Evolutionary conservation across 495 filamentous ascomycete genomes (phyloP).

Genomic region (Pseudoneurospora amorphoporcata): DNA sequence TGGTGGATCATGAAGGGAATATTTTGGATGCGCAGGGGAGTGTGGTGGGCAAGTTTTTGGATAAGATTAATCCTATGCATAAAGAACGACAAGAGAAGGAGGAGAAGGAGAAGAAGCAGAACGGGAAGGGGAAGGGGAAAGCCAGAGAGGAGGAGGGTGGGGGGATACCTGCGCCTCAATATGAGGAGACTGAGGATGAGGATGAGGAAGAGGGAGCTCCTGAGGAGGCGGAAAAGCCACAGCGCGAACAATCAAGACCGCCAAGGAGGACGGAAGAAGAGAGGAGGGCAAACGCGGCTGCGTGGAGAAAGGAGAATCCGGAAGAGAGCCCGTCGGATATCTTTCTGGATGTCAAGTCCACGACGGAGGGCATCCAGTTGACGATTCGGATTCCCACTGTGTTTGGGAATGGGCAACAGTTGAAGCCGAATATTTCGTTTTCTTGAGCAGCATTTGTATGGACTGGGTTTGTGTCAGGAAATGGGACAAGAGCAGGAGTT

Average conservation of each 20-base stretch:
- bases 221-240: not conserved
- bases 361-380: constrained; percentile 40
- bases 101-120: constrained; percentile 1
- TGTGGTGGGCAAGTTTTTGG: constrained; percentile 36
- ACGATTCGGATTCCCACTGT: constrained; percentile 42
- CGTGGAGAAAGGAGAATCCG: constrained; percentile 27
- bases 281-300: constrained; percentile 28
- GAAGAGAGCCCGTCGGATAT: constrained; percentile 39
- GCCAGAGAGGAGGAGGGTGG: not conserved
- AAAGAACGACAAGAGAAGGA: constrained; percentile 2
- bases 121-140: not conserved
- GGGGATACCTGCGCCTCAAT: constrained; percentile 5
- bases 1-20: constrained; percentile 35
- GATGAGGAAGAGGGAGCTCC: not conserved
- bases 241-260: constrained; percentile 5
- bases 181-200: constrained; percentile 5
- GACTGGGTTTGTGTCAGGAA: not conserved
- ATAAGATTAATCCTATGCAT: constrained; percentile 27
- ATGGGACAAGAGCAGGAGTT: not conserved
- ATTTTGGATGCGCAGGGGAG: constrained; percentile 33
- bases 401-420: constrained; percentile 24
- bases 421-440: constrained; percentile 24
- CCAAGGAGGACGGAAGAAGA: constrained; percentile 21
- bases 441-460: constrained; percentile 7
- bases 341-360: constrained; percentile 42